Evolutionary conservation across 2,329 filamentous ascomycete genomes (phyloP), one percentile per base, ranked within the genome.

Genomic region (Rutstroemia sp.): DNA sequence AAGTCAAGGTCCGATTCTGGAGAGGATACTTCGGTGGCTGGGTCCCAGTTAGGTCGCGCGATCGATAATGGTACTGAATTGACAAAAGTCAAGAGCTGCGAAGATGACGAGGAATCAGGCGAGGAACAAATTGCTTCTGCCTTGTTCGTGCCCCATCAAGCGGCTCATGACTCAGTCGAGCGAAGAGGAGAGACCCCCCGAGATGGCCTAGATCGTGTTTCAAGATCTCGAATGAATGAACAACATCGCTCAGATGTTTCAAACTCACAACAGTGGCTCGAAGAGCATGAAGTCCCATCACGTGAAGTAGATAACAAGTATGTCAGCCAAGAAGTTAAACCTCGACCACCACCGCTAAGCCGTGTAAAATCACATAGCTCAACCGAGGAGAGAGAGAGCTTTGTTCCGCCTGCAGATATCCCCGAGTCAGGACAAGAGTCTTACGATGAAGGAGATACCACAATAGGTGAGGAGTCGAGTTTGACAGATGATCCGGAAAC

Each of bases 81-180:
- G 8, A 58, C 59, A 7, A 56, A 57, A 9, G 38, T 56, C 21
- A 66, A 65, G 49, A 63, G 60, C 51, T 48, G 52, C 25, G 66
- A 69, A 19, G 78, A 80, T 23, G 79, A 80, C 49, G 76, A 79
- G 30, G 78, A 80, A 54, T 91, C 87, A 14, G 86, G 88, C 57
- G 85, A 88, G 69, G 89, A 94, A 70, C 89, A 92, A 71, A 91
- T 94, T 60, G 90, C 87, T n/a, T 92, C 88, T 34, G 89, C 89
- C 23, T 78, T 91, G 42, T 94, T 94, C 69, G 78, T 91, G 49
- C 89, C 89, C 44, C 89, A 92, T 73, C 84, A 89, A 65, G 79
- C 78, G 23, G 62, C 66, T 45, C 66, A 77, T 58, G 68, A 78
- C 47, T 71, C 71, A 27, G 67, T 73, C 9, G 73, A 76, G 45